phyloP scores from a whole-genome alignment of 1,284 basidiomycete genomes.

The Austropuccinia psidii region DNA sequence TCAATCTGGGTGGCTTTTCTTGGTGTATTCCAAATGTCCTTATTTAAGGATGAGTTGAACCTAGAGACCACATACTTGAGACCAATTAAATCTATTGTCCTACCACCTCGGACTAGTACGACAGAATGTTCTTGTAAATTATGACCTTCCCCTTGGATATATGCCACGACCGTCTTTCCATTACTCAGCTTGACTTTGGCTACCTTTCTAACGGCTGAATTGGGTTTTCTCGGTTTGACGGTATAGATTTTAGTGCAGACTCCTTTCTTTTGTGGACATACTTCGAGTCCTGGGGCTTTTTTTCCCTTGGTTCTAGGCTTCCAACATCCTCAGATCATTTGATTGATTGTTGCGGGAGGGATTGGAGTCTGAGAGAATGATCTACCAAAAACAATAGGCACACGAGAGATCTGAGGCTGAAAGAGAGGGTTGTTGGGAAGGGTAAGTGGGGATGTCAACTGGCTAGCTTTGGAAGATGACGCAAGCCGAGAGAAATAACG shows the following conservation, averaged over 20 bases:
- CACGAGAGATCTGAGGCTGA: too few relatives aligned
- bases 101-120: conserved; percentile 83
- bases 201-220: conserved; percentile 96
- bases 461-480: too few relatives aligned
- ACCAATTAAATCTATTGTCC: conserved; percentile 95
- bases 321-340: conserved; percentile 56
- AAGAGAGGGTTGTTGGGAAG: too few relatives aligned
- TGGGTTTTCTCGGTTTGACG: conserved; percentile 92
- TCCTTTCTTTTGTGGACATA: conserved; percentile 76
- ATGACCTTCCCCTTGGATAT: conserved; percentile 95
- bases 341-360: conserved; percentile 65
- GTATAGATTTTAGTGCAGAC: conserved; percentile 77
- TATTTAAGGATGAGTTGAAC: not conserved
- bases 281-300: conserved; percentile 68
- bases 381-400: too few relatives aligned
- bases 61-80: conserved; percentile 64
- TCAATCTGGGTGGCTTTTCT: too few relatives aligned
- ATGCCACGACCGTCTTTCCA: conserved; percentile 82
- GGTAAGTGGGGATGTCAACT: too few relatives aligned
- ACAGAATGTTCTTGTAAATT: conserved; percentile 97
- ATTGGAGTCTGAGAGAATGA: conserved; percentile 60
- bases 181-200: conserved; percentile 86
- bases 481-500: too few relatives aligned
- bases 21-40: too few relatives aligned
- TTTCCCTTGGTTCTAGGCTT: conserved; percentile 49